phyloP scores from a whole-genome alignment of 495 filamentous ascomycete genomes.

The Cudoniella acicularis region DNA sequence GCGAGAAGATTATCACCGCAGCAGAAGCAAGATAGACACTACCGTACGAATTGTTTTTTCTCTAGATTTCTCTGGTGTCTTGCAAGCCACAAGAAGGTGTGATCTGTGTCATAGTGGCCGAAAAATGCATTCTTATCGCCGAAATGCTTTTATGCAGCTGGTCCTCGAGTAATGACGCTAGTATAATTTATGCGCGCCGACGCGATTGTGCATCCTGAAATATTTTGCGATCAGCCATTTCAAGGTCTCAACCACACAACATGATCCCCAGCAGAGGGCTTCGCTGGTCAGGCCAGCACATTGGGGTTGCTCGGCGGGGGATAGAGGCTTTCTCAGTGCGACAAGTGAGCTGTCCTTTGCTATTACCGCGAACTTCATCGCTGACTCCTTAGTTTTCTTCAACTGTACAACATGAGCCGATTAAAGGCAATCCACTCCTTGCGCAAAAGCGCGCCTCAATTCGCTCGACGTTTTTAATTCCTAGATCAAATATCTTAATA shows the following conservation, averaged over 20 bases:
- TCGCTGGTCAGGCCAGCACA: conserved; percentile 36
- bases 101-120: too few species aligned
- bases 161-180: not conserved
- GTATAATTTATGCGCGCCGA: not conserved
- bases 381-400: conserved; percentile 25
- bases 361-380: conserved; percentile 1
- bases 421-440: conserved; percentile 22
- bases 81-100: too few species aligned
- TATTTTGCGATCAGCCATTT: conserved; percentile 19
- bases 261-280: conserved; percentile 55
- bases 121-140: too few species aligned
- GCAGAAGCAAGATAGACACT: too few species aligned
- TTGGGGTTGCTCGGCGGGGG: conserved; percentile 32
- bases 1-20: too few species aligned
- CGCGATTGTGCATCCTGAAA: conserved; percentile 17
- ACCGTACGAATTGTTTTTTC: too few species aligned
- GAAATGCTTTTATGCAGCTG: not conserved
- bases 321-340: conserved; percentile 27
- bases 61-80: too few species aligned
- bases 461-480: not conserved
- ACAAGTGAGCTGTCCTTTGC: conserved; percentile 27
- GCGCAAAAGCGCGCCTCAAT: conserved; percentile 7
- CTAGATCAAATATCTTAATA: conserved; percentile 13
- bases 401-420: conserved; percentile 20
- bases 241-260: conserved; percentile 14